phyloP scores from a whole-genome alignment of 2,329 filamentous ascomycete species.

The Aspergillus costaricaensis region DNA sequence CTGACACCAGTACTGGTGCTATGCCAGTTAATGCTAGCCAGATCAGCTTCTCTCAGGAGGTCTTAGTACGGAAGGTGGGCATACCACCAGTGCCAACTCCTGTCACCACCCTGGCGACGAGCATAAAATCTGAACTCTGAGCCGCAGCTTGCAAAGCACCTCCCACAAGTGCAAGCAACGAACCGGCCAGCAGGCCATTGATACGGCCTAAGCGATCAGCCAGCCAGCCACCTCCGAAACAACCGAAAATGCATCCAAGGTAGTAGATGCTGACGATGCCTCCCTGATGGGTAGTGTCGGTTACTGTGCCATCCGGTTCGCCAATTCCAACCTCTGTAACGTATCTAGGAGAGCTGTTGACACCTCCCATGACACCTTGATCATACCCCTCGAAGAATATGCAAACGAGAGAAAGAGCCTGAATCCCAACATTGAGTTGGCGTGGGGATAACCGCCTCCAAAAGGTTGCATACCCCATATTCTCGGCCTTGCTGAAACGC shows the following conservation, averaged over 20 bases:
- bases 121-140: conserved; percentile 51
- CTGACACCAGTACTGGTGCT: conserved; percentile 52
- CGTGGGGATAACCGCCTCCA: conserved; percentile 48
- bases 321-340: conserved; percentile 49
- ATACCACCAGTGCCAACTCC: conserved; percentile 55
- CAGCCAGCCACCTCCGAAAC: conserved; percentile 52
- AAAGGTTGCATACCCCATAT: conserved; percentile 37
- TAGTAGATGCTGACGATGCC: conserved; percentile 58
- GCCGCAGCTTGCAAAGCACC: conserved; percentile 52
- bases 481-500: no score
- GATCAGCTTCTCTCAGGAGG: no score
- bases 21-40: conserved; percentile 49
- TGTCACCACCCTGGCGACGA: conserved; percentile 53
- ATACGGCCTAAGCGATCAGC: conserved; percentile 59
- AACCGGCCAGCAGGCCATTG: conserved; percentile 52
- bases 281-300: conserved; percentile 52
- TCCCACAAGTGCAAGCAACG: conserved; percentile 52
- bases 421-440: conserved; percentile 46
- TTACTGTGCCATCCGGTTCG: conserved; percentile 47
- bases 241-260: conserved; percentile 54
- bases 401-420: conserved; percentile 34
- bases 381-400: conserved; percentile 53
- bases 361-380: conserved; percentile 57
- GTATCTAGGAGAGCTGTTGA: conserved; percentile 47
- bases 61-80: not conserved